Evolutionary conservation across 78 protist species (phyloP).

Genomic region (Dictyostelium brefeldianum): DNA sequence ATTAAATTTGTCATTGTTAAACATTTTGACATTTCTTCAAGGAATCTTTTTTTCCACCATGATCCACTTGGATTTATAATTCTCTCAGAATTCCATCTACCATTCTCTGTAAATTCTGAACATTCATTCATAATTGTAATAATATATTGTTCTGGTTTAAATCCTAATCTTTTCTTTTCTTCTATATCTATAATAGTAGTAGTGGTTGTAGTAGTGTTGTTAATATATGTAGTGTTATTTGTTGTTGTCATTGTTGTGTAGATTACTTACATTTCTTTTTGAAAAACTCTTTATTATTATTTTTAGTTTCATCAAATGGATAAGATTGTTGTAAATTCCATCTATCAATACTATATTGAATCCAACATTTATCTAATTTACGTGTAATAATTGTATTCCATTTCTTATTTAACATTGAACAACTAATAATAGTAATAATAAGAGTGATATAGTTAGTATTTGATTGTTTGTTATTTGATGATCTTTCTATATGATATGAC

Average conservation of each 20-base stretch:
- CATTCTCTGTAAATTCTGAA: constrained; percentile 40
- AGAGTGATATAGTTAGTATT: neutral
- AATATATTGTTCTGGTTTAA: constrained; percentile 40
- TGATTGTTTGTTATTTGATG: no score
- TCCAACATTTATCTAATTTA: constrained; percentile 59
- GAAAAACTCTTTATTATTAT: constrained; percentile 7
- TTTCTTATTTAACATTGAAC: constrained; percentile 9
- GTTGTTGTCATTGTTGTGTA: neutral
- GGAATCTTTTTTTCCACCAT: constrained; percentile 65
- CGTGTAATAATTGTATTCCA: constrained; percentile 20
- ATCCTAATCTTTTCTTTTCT: constrained; percentile 67
- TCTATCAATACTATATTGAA: constrained; percentile 8
- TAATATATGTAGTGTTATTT: neutral
- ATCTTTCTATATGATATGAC: no score
- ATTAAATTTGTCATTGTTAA: constrained; percentile 13
- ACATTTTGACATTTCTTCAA: constrained; percentile 32
- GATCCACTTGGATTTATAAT: constrained; percentile 6
- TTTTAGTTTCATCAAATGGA: neutral
- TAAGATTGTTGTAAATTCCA: constrained; percentile 3
- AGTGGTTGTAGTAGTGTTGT: neutral
- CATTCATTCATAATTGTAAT: constrained; percentile 44
- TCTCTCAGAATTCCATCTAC: constrained; percentile 44
- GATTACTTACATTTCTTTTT: neutral
- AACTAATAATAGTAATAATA: neutral
- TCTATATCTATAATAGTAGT: neutral